These are phyloP conservation scores for Medakamo hakoo DNA, from an alignment of 139 green algal genomes.

Conservation along the genomic window DNA sequence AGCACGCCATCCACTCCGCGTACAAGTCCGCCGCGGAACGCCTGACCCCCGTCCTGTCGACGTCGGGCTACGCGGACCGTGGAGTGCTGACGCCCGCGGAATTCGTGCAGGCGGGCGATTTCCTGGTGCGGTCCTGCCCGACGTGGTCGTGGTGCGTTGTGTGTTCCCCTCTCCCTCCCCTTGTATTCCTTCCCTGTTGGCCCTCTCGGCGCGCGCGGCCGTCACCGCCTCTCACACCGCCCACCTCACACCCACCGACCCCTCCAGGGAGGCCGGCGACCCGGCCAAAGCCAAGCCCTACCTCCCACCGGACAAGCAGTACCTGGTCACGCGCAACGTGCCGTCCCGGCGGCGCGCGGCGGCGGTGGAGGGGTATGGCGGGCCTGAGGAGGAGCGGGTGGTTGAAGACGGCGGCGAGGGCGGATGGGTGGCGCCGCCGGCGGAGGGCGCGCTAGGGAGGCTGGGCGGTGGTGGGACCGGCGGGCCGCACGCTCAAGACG, in stretches of 20 bases:
- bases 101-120: conserved; percentile 67
- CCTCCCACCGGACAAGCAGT: conserved; percentile 71
- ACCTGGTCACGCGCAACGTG: conserved; percentile 67
- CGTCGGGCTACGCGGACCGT: conserved; percentile 28
- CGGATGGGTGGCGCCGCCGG: too few species aligned
- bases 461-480: neutral
- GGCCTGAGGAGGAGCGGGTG: conserved; percentile 24
- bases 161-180: neutral
- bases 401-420: conserved; percentile 27
- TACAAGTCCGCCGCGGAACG: conserved; percentile 28
- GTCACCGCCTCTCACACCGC: neutral
- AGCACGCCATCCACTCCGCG: conserved; percentile 13
- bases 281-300: conserved; percentile 35
- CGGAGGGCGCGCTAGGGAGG: too few species aligned
- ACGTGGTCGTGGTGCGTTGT: conserved; percentile 64
- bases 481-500: conserved; percentile 2
- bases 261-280: conserved; percentile 54
- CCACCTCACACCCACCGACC: neutral
- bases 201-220: neutral
- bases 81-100: conserved; percentile 68
- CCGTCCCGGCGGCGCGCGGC: conserved; percentile 58
- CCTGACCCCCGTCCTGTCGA: conserved; percentile 13
- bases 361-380: conserved; percentile 32
- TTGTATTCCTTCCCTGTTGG: neutral
- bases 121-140: conserved; percentile 58